These are phyloP conservation scores for Globisporangium spiculum DNA, from an alignment of 352 stramenopile species.

Conservation along the genomic window DNA sequence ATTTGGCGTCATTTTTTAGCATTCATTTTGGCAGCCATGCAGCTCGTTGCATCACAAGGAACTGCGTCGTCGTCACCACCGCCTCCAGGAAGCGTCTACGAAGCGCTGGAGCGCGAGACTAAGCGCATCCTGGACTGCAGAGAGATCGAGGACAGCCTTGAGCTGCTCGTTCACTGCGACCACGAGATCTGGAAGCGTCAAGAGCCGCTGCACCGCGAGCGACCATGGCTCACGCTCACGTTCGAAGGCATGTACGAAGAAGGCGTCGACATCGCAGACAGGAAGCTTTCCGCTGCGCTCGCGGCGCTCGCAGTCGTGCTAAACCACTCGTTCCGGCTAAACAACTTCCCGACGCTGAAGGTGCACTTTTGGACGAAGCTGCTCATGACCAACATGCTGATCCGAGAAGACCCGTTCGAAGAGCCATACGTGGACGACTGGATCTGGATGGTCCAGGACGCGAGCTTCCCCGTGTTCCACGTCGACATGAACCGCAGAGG, in stretches of 20 bases:
- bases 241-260: background rate
- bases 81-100: background rate
- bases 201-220: background rate
- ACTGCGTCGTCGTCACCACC: background rate
- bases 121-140: background rate
- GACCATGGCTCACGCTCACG: background rate
- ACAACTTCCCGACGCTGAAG: background rate
- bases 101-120: background rate
- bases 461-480: background rate
- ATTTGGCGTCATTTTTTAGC: no score
- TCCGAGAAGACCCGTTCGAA: background rate
- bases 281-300: background rate
- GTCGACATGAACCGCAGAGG: background rate
- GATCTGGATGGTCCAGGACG: slow-evolving; percentile 3
- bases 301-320: background rate
- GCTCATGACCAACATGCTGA: background rate
- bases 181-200: background rate
- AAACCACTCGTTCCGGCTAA: background rate
- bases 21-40: no score
- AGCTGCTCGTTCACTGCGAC: background rate
- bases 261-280: background rate
- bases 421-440: slow-evolving; percentile 2
- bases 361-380: background rate
- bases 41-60: no score
- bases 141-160: background rate